These are phyloP conservation scores for Ceratobasidium sp. DNA, from an alignment of 1,284 basidiomycete species.

Conservation along the genomic window DNA sequence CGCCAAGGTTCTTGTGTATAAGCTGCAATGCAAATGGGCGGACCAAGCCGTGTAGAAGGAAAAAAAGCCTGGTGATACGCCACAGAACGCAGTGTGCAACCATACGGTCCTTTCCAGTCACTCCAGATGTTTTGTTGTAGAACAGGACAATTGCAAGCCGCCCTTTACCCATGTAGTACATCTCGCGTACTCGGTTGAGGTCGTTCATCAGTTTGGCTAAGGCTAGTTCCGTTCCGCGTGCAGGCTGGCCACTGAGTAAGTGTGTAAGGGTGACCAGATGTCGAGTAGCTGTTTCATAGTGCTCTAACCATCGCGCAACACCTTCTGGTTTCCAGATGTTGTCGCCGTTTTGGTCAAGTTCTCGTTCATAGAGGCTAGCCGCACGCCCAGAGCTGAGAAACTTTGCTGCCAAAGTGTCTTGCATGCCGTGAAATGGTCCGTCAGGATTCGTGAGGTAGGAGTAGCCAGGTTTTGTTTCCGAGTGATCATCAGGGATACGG, in stretches of 20 bases:
- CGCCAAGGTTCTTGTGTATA: too few relatives aligned
- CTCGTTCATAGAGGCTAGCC: not conserved
- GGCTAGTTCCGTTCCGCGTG: not conserved
- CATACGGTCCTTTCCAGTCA: not conserved
- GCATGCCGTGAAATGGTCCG: not conserved
- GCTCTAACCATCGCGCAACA: not conserved
- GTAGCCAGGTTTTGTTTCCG: not conserved
- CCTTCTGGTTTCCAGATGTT: not conserved
- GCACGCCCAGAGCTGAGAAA: not conserved
- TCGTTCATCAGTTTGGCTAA: not conserved
- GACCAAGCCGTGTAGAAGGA: not conserved
- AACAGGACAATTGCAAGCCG: not conserved
- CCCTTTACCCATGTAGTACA: not conserved
- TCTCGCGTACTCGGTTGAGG: not conserved
- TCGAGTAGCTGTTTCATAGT: not conserved
- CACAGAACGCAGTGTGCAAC: conserved; percentile 13
- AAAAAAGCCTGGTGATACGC: not conserved
- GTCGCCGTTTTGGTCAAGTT: not conserved
- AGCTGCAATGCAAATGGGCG: not conserved
- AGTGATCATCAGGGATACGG: not conserved
- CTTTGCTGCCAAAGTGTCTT: not conserved
- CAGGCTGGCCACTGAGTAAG: not conserved
- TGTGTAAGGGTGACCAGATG: not conserved
- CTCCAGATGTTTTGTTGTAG: not conserved
- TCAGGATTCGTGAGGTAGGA: not conserved